phyloP scores from a whole-genome alignment of 306 rosid genomes.

The Lathyrus sativus region DNA sequence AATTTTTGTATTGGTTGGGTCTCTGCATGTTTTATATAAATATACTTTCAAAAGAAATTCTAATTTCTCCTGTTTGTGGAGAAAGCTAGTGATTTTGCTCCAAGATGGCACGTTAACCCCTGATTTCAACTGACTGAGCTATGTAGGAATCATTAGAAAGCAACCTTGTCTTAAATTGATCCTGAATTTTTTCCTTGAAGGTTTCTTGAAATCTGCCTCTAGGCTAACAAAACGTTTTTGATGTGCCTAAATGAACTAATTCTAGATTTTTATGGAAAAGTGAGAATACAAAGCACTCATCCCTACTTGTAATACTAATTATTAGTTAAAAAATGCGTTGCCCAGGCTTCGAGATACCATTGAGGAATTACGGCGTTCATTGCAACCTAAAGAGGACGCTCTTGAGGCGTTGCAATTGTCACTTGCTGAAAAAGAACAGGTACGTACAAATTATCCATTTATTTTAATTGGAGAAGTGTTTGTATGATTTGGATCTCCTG shows the following conservation, averaged over 20 bases:
- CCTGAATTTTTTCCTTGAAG: slow-evolving; percentile 15
- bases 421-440: slow-evolving; percentile 92
- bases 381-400: slow-evolving; percentile 91
- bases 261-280: slow-evolving; percentile 13
- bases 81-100: slow-evolving; percentile 11
- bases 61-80: slow-evolving; percentile 11
- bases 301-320: slow-evolving; percentile 23
- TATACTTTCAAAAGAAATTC: slow-evolving; percentile 18
- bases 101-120: background rate
- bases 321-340: slow-evolving; percentile 33
- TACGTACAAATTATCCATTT: slow-evolving; percentile 47
- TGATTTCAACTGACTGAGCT: slow-evolving; percentile 7
- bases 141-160: slow-evolving; percentile 25
- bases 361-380: slow-evolving; percentile 78
- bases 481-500: slow-evolving; percentile 25
- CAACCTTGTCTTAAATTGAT: slow-evolving; percentile 22
- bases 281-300: slow-evolving; percentile 27
- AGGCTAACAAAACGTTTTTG: slow-evolving; percentile 17
- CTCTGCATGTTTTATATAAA: slow-evolving; percentile 24
- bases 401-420: slow-evolving; percentile 78
- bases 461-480: slow-evolving; percentile 22
- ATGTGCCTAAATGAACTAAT: slow-evolving; percentile 1
- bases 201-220: slow-evolving; percentile 9
- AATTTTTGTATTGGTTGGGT: slow-evolving; percentile 11
- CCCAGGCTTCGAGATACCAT: slow-evolving; percentile 87